These are phyloP conservation scores for Quercus agrifolia DNA, from an alignment of 306 rosid genomes.

Conservation along the genomic window DNA sequence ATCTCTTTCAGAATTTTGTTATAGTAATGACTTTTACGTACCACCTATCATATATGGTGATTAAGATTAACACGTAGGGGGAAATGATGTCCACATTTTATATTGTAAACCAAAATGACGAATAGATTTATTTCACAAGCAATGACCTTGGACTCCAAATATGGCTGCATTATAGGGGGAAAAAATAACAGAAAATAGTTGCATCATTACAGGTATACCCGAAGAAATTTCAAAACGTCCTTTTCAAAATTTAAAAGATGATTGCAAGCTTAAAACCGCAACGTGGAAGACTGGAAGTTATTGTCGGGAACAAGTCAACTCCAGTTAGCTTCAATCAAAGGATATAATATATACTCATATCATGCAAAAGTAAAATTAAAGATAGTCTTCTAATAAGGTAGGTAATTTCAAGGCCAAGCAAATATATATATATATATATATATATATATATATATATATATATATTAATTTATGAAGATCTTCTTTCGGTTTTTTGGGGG, in stretches of 20 bases:
- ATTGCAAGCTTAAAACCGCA: conserved; percentile 1
- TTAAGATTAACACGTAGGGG: not conserved
- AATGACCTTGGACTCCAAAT: conserved; percentile 9
- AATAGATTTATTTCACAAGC: conserved; percentile 1
- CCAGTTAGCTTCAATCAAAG: not conserved
- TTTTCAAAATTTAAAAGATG: not conserved
- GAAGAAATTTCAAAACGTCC: not conserved
- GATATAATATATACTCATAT: not conserved
- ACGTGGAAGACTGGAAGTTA: conserved; percentile 15
- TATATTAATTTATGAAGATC: no score
- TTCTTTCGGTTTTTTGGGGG: no score
- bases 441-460: no score
- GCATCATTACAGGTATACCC: not conserved
- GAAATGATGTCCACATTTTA: not conserved
- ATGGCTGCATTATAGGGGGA: not conserved
- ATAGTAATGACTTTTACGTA: no score
- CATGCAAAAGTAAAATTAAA: not conserved
- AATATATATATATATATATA: no score
- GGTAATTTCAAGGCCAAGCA: conserved; percentile 8
- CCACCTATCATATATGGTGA: no score
- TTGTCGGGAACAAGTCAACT: not conserved
- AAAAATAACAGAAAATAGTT: no score
- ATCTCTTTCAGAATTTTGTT: no score
- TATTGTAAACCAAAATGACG: not conserved
- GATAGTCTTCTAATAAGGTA: not conserved